Evolutionary conservation across 495 filamentous ascomycete species (phyloP), one percentile per base, ranked within the genome.

Genomic region (Lepraria neglecta): DNA sequence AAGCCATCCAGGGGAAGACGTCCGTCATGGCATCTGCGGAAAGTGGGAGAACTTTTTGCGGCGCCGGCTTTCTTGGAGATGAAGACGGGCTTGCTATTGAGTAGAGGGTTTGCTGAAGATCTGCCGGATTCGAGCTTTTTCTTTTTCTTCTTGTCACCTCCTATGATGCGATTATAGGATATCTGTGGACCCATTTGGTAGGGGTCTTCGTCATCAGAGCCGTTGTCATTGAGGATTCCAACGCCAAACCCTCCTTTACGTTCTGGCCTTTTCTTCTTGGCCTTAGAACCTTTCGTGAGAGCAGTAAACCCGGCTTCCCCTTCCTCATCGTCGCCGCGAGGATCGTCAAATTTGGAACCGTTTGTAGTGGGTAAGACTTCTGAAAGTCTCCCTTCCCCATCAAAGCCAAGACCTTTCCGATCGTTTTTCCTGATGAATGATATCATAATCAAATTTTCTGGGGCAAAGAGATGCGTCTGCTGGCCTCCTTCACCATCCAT

Each of bases 171-270:
- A 66, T 90, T 96, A 71, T 96, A 96, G n/a, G 87, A 89, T 69
- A 95, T 92, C 68, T 84, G 84, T 9, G 94, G 94, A 0, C 94
- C 92, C 24, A 97, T 82, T 50, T 89, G 89, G 73, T 97, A 97
- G 0, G 89, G 89, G 68, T 97, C 95, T 68, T 97, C 94, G 59
- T 97, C 92, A 67, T 97, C 94, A n/a, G 94, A 97, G 4, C 91
- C 92, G 19, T 86, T 95, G 62, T 97, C 94, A 68, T 97, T 98
- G 56, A 98, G 72, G 24, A 97, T 76, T 3, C 94, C 94, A 15
- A 95, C 87, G 0, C 94, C 94, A 52, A 98, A 90, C 0, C 86
- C 88, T 52, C 85, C 82, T 33, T 81, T 80, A 7, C 67, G 72
- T 19, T 70, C 67, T 64, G 80, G 71, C 56, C 75, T 80, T 44